These are phyloP conservation scores for Acanthochlamys bracteata DNA, from an alignment of 106 monocot genomes.

Conservation along the genomic window DNA sequence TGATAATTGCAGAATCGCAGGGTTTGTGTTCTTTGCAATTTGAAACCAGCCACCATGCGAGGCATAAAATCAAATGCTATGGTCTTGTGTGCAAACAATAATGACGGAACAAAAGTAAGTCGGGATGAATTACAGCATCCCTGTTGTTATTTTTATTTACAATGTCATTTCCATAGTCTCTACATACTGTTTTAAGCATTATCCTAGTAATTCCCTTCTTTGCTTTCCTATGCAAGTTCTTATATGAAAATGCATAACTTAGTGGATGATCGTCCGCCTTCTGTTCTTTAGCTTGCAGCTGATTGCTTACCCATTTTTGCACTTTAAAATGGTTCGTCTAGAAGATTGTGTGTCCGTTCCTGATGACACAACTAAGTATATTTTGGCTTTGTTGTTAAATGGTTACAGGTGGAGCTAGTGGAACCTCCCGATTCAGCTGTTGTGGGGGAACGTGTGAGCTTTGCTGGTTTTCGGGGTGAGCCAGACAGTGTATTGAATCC, in stretches of 20 bases:
- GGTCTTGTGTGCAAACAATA: slow-evolving; percentile 87
- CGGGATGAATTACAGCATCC: not conserved
- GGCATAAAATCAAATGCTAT: slow-evolving; percentile 98
- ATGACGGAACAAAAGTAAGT: slow-evolving; percentile 69
- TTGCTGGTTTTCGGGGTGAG: slow-evolving; percentile 57
- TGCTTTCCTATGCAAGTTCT: not conserved
- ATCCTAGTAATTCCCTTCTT: too few relatives aligned
- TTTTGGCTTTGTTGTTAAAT: too few relatives aligned
- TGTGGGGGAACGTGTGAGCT: slow-evolving; percentile 58
- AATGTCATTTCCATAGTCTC: not conserved
- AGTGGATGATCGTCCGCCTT: not conserved
- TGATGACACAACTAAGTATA: too few relatives aligned
- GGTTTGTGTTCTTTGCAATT: slow-evolving; percentile 93
- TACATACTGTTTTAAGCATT: not conserved
- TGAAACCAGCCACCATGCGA: slow-evolving; percentile 92
- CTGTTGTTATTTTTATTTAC: not conserved
- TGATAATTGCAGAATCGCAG: slow-evolving; percentile 58
- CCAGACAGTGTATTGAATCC: slow-evolving; percentile 60
- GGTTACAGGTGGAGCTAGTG: slow-evolving; percentile 72
- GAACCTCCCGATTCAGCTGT: slow-evolving; percentile 62
- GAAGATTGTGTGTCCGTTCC: not conserved
- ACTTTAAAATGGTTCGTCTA: not conserved
- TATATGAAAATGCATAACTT: not conserved
- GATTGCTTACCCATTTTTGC: too few relatives aligned
- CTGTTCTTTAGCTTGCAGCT: not conserved